Conservation (phyloP, 768 basidiomycete genomes). For the Trametes coccinea region DNA sequence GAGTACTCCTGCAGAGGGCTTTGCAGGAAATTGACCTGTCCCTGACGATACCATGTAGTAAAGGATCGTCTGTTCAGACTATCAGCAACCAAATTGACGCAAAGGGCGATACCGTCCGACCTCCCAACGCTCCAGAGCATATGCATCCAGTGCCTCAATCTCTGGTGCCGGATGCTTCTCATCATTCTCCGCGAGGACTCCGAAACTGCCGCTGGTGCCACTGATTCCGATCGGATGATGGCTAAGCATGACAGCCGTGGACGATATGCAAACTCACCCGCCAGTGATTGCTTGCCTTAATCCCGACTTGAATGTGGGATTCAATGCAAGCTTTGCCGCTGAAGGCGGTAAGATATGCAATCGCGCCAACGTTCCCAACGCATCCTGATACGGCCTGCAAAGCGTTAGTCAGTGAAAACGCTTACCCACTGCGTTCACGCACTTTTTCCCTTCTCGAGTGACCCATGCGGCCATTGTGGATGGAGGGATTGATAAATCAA, state of each 20-base stretch:
- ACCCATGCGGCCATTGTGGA: constrained; percentile 78
- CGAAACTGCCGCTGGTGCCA: constrained; percentile 80
- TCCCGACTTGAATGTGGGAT: constrained; percentile 73
- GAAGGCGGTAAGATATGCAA: constrained; percentile 71
- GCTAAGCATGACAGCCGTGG: background rate
- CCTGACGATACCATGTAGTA: constrained; percentile 98
- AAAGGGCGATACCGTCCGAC: constrained; percentile 40
- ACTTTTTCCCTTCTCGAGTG: constrained; percentile 72
- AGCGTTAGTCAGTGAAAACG: background rate
- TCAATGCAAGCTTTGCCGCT: constrained; percentile 64
- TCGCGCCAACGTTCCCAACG: constrained; percentile 60
- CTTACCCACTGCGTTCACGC: constrained; percentile 21
- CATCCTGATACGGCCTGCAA: constrained; percentile 68
- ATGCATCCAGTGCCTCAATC: constrained; percentile 69
- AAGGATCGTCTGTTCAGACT: constrained; percentile 72
- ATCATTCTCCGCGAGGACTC: constrained; percentile 68
- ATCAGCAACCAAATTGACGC: constrained; percentile 2
- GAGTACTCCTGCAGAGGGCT: constrained; percentile 82
- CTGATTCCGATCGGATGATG: constrained; percentile 37
- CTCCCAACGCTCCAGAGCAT: constrained; percentile 91
- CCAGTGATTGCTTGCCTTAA: constrained; percentile 85
- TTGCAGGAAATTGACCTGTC: constrained; percentile 68
- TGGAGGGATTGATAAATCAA: constrained; percentile 70
- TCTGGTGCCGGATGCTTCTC: constrained; percentile 56
- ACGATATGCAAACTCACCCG: constrained; percentile 53